Base-by-base conservation (phyloP, 306 rosid species). In the Ammopiptanthus mongolicus region DNA sequence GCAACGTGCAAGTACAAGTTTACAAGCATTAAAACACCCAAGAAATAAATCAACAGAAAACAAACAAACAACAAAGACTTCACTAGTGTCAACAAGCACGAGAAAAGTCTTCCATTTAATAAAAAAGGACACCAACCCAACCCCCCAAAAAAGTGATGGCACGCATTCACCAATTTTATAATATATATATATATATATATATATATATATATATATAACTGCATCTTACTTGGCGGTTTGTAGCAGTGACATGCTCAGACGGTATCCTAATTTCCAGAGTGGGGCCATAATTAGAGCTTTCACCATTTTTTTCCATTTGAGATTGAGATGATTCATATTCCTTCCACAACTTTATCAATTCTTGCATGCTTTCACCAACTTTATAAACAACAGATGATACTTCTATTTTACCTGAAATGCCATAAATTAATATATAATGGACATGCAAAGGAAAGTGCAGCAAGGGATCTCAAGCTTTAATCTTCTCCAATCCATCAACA, bases 301-400 rank as follows among this genome's bases (percentile, higher is more conserved):
- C 95, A 50, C 86, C 85, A 68, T 75, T 88, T 77, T 84, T 90
- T 60, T 91, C 97, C 44, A 75, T 47, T 64, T 84, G 92, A 36
- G 85, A 82, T 71, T 82, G 91, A 15, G 86, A 83, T 52, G 79
- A 78, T 71, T 88, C 93, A 77, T 88, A 76, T 53, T 91, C 98
- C 83, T 76, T 86, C 98, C 98, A 95, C 86, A 95, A 81, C 85
- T 87, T 91, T 69, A 89, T 84, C 80, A 95, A 76, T 69, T 95
- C 98, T 91, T 95, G 98, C 95, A 95, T 88, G 87, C 96, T 91
- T 78, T 95, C 98, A 6, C 98, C 98, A 71, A 95, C 97, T 85
- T 95, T 91, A 75, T 95, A 95, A 73, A 90, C 80, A 76, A 87
- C 94, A 56, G 88, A 87, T 44, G 96, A 83, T 59, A 88, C 84